Base-by-base conservation (phyloP, 768 basidiomycete genomes). In the Hemileccinum rubropunctum region DNA sequence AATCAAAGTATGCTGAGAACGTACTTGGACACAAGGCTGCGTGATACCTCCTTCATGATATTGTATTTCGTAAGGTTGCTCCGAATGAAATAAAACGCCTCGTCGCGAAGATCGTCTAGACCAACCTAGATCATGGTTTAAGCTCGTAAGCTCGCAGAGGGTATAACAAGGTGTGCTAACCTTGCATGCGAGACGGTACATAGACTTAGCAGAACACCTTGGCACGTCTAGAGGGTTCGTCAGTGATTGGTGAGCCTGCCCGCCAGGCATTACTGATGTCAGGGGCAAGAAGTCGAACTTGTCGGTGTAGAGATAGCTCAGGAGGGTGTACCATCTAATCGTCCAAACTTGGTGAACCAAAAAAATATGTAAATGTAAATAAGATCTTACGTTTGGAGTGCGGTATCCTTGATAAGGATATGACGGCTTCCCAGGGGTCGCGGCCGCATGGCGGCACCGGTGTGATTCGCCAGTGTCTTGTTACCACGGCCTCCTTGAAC, bases 161-260 rank as follows among this genome's bases (percentile, higher is more conserved):
- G 23, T 23, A 23, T 23, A 6, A 23, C 6, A 23, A 23, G 23
- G 23, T 6, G 6, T 11, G 48, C 58, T 10, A 43, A 71, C 74
- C 63, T 75, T 74, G 42, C 55, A 54, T 0, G 75, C 73, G 0
- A 76, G 59, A 33, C 75, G 69, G 49, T 73, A 76, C 70, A 76
- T 76, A 0, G 75, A 76, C 48, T 76, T 76, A 0, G 74, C 70
- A 6, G 74, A 76, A 51, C 72, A 75, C 10, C 28, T 47, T 3
- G 51, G 46, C 14, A 28, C 35, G 15, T 60, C 61, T 0, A 48
- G 18, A n/a, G 46, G 18, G 37, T 34, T 50, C 33, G 48, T 48
- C 14, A 46, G 51, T 7, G 42, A 46, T 20, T 41, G 21, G 4
- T 11, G 37, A 27, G 35, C 23, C 39, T 50, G 41, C 6, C 35